Conservation (phyloP, 106 monocot species). For the Dioscorea alata region DNA sequence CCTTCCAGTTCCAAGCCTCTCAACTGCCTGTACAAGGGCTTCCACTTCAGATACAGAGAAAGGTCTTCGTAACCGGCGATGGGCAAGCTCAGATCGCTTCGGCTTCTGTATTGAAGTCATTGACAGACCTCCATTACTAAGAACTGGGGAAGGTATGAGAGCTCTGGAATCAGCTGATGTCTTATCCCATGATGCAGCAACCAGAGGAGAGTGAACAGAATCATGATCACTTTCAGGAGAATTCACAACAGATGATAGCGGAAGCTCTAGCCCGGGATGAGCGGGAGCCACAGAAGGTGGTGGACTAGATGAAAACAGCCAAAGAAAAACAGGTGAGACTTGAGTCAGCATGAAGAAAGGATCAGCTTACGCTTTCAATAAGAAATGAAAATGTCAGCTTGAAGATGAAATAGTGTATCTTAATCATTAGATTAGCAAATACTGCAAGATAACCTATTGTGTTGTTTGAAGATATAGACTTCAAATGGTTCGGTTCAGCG, state of each 20-base stretch:
- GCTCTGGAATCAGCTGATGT: slow-evolving; percentile 18
- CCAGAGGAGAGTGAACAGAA: slow-evolving; percentile 17
- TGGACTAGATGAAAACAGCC: slow-evolving; percentile 6
- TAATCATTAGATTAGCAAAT: no score
- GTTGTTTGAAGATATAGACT: no score
- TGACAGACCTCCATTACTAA: slow-evolving; percentile 20
- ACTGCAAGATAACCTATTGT: no score
- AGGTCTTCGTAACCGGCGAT: slow-evolving; percentile 47
- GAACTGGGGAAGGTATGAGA: slow-evolving; percentile 26
- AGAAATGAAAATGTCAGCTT: not conserved
- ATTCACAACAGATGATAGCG: not conserved
- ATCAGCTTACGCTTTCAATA: not conserved
- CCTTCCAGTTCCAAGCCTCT: slow-evolving; percentile 58
- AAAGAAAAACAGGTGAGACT: not conserved
- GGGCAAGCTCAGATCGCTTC: slow-evolving; percentile 24
- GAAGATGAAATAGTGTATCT: not conserved
- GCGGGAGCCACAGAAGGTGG: slow-evolving; percentile 4
- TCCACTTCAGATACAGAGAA: slow-evolving; percentile 61
- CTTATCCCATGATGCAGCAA: slow-evolving; percentile 2
- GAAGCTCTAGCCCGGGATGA: not conserved
- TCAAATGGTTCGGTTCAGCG: no score
- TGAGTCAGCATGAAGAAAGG: not conserved
- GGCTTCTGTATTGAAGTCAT: slow-evolving; percentile 29
- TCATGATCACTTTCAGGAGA: slow-evolving; percentile 26
- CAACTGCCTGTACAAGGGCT: slow-evolving; percentile 53